Conservation (phyloP, 176 grass and related monocot genomes). For the Musa itinerans region DNA sequence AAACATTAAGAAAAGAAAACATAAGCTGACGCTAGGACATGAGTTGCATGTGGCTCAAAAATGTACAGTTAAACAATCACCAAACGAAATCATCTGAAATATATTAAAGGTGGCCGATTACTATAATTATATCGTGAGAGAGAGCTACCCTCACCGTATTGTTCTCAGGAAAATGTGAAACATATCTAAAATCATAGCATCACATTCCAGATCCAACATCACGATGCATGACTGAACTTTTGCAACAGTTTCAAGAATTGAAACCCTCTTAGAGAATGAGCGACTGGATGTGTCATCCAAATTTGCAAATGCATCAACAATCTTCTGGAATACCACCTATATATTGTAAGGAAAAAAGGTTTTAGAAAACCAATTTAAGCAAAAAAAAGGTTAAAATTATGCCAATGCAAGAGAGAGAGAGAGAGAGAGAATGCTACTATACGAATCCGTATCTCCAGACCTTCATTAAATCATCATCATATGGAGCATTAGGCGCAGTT, state of each 20-base stretch:
- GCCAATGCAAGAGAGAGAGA: no score
- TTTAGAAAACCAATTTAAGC: not conserved
- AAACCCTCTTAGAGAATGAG: constrained; percentile 54
- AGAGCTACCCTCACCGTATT: constrained; percentile 25
- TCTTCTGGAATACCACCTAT: constrained; percentile 56
- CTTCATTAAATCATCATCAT: constrained; percentile 67
- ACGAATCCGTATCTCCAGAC: not conserved
- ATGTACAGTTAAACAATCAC: no score
- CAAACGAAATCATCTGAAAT: no score
- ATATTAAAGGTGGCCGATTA: no score
- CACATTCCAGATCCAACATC: constrained; percentile 81
- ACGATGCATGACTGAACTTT: constrained; percentile 57
- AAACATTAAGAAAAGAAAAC: no score
- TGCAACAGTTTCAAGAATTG: constrained; percentile 61
- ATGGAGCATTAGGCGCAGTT: constrained; percentile 59
- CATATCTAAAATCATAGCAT: constrained; percentile 51
- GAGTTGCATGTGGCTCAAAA: no score
- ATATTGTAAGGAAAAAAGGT: not conserved
- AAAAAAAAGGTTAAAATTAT: no score
- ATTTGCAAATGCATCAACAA: constrained; percentile 60
- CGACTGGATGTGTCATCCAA: constrained; percentile 37
- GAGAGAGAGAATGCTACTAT: no score
- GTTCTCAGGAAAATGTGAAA: constrained; percentile 54
- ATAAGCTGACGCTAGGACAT: no score
- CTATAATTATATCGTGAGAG: no score